Evolutionary conservation across 2,329 filamentous ascomycete species (phyloP).

Genomic region (Alternaria dauci): DNA sequence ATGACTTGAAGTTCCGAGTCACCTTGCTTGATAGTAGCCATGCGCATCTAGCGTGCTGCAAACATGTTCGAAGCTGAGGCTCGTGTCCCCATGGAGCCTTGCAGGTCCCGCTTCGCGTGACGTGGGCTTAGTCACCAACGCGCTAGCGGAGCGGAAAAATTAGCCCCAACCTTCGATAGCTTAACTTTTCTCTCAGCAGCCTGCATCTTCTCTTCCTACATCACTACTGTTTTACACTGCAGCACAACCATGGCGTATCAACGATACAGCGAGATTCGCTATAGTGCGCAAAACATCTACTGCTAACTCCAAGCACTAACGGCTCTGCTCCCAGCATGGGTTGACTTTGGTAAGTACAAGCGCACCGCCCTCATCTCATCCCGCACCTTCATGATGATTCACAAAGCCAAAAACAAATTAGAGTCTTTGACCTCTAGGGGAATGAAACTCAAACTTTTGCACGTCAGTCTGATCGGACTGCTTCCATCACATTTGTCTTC

Average conservation of each 20-base stretch:
- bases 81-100: not conserved
- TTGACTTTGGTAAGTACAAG: slow-evolving; percentile 24
- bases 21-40: not conserved
- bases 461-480: slow-evolving; percentile 55
- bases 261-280: slow-evolving; percentile 4
- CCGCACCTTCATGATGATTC: slow-evolving; percentile 50
- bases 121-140: slow-evolving; percentile 17
- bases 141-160: slow-evolving; percentile 33
- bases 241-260: slow-evolving; percentile 8
- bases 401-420: slow-evolving; percentile 56
- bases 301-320: slow-evolving; percentile 5
- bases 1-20: not conserved
- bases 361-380: slow-evolving; percentile 5
- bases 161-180: slow-evolving; percentile 26
- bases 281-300: not conserved
- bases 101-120: slow-evolving; percentile 4
- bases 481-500: not conserved
- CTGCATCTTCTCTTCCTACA: slow-evolving; percentile 16
- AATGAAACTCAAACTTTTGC: slow-evolving; percentile 56
- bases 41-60: not conserved
- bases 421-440: slow-evolving; percentile 56
- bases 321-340: slow-evolving; percentile 1
- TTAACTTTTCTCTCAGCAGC: slow-evolving; percentile 23
- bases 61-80: not conserved
- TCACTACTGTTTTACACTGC: slow-evolving; percentile 7